Conservation (phyloP, 2,329 filamentous ascomycete species). For the Diaporthe destruens region DNA sequence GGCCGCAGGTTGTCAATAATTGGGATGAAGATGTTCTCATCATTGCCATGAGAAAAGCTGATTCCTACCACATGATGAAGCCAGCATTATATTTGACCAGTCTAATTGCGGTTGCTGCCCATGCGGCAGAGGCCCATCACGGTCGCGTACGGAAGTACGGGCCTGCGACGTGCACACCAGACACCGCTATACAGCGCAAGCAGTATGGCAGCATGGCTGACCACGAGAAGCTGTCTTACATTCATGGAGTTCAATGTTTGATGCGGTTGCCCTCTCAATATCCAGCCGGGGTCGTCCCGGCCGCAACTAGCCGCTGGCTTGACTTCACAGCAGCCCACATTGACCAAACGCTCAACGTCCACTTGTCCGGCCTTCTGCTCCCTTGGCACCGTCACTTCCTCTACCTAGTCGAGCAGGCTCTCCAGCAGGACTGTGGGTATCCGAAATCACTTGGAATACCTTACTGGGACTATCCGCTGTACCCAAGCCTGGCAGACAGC, state of each 20-base stretch:
- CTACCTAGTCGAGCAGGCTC: conserved; percentile 24
- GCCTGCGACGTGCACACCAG: conserved; percentile 1
- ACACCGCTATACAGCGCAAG: conserved; percentile 34
- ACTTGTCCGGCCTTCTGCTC: conserved; percentile 33
- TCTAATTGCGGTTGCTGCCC: background rate
- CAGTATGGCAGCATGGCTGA: conserved; percentile 37
- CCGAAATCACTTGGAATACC: conserved; percentile 35
- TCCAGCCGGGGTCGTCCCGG: conserved; percentile 49
- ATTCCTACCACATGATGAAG: background rate
- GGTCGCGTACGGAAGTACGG: background rate
- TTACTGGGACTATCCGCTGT: conserved; percentile 39
- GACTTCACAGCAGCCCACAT: conserved; percentile 65
- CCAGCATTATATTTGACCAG: background rate
- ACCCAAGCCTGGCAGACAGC: conserved; percentile 32
- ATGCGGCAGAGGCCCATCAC: background rate
- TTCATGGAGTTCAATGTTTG: conserved; percentile 55
- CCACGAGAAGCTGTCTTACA: conserved; percentile 45
- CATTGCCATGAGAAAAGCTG: background rate
- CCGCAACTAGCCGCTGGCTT: conserved; percentile 52
- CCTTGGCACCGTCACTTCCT: conserved; percentile 39
- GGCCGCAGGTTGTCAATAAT: background rate
- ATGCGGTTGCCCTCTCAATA: conserved; percentile 49
- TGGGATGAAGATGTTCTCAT: background rate
- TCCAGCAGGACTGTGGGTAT: conserved; percentile 37
- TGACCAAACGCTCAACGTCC: conserved; percentile 58